Percentiles rank a stretch among this genome's conserved stretches.
These are phyloP conservation scores for Diplodia scrobiculata DNA, from an alignment of 2,329 filamentous ascomycete genomes.

Conservation along the genomic window DNA sequence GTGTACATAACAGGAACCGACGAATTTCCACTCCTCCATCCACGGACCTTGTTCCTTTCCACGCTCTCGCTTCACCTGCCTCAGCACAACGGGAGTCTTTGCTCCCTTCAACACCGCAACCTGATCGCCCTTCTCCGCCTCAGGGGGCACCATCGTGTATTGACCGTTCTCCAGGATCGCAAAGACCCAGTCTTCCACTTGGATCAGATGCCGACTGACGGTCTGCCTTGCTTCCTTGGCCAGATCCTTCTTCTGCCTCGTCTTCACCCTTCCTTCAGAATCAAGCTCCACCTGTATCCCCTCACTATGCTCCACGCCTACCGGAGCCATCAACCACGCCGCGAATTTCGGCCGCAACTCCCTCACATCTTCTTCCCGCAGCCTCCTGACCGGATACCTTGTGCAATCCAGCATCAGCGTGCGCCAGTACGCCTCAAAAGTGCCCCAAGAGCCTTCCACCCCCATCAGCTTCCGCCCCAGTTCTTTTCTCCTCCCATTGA, in stretches of 20 bases:
- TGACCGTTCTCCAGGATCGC: neutral
- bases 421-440: slow-evolving; percentile 20
- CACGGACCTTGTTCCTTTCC: too few relatives aligned
- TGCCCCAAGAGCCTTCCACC: neutral
- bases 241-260: neutral
- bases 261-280: neutral
- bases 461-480: neutral
- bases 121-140: slow-evolving; percentile 9
- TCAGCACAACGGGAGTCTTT: slow-evolving; percentile 15
- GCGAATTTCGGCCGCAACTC: slow-evolving; percentile 37
- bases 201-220: neutral
- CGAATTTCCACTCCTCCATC: neutral
- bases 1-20: slow-evolving; percentile 20
- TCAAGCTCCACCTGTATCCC: neutral
- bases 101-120: slow-evolving; percentile 13
- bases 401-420: slow-evolving; percentile 12
- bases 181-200: neutral
- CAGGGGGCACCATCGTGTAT: neutral
- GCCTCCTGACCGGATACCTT: neutral
- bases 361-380: slow-evolving; percentile 45
- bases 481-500: neutral
- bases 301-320: too few relatives aligned
- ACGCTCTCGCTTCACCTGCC: neutral
- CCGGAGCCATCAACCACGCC: neutral
- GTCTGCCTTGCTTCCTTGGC: neutral